Conservation (phyloP, 345 rosid species). For the Odontarrhena argentea region DNA sequence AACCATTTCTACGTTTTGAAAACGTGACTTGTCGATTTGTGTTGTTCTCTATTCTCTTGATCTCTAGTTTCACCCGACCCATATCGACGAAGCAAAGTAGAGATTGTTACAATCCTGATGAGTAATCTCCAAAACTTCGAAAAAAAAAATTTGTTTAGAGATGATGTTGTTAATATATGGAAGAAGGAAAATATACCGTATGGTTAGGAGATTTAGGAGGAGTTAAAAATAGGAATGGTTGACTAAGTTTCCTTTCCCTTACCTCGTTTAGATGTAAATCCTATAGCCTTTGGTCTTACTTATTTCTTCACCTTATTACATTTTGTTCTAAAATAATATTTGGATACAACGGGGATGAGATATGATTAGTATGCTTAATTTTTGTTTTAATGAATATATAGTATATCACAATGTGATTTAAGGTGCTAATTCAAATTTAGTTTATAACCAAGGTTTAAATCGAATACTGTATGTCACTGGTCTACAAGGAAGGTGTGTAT, state of each 20-base stretch:
- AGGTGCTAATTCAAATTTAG: no score
- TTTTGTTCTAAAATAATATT: not conserved
- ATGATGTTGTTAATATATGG: conserved; percentile 16
- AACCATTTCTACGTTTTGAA: conserved; percentile 85
- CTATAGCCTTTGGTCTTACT: not conserved
- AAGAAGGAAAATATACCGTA: not conserved
- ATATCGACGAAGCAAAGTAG: conserved; percentile 29
- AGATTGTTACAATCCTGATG: not conserved
- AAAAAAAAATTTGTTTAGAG: not conserved
- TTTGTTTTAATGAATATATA: no score
- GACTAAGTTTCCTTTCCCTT: conserved; percentile 5
- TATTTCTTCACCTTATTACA: not conserved
- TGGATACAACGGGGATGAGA: not conserved
- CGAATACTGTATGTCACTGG: conserved; percentile 13
- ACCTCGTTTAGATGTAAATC: conserved; percentile 10
- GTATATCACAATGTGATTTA: no score
- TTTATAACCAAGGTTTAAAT: no score
- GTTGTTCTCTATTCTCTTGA: conserved; percentile 79
- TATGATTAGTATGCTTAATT: not conserved
- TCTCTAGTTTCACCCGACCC: conserved; percentile 81
- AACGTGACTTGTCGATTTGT: conserved; percentile 79
- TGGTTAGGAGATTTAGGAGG: conserved; percentile 19
- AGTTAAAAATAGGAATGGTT: conserved; percentile 27
- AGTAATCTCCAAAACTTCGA: conserved; percentile 22
- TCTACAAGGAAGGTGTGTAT: conserved; percentile 59